Evolutionary conservation across 108 stramenopile genomes (phyloP), one percentile per base, ranked within the genome.

Genomic region (Cyclostephanos tholiformis): DNA sequence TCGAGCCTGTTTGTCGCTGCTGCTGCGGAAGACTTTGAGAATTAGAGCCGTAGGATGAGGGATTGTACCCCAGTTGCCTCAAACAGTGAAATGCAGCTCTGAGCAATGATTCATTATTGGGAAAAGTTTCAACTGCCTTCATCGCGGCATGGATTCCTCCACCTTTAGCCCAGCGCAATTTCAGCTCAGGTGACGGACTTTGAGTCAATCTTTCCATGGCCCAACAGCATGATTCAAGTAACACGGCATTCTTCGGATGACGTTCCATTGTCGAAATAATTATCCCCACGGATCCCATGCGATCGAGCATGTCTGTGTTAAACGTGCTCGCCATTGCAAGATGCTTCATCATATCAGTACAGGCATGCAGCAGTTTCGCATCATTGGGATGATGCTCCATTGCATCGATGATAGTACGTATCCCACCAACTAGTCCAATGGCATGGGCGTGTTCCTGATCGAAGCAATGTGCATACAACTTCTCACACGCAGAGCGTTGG

Each of bases 161-260:
- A 27, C 57, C 43, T 58, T 72, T 65, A 22, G 71, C 78, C 20
- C 72, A 65, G 8, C 67, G 48, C 59, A 72, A 61, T 50, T 72
- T 72, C 49, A 72, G 50, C 16, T 72, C 71, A 32, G 78, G 48
- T 17, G 64, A 39, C 20, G 46, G 58, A 35, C 51, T 60, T 12
- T 71, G 59, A 29, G 71, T 65, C 65, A 79, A 67, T 32, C 64
- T 63, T 56, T 70, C 78, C 41, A 79, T 49, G 19, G 78, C 71
- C 78, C 78, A 79, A 51, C 78, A 79, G 60, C 78, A 79, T 10
- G 78, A 65, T 44, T 79, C 78, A 17, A 72, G 59, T 1, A 79
- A 57, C 27, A 66, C 30, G 12, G 78, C 78, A 63, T 66, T 72
- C 53, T 48, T 63, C 25, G 71, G 36, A 61, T 79, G 64, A 10